phyloP scores from a whole-genome alignment of 1,284 basidiomycete species.

The Sporisorium iseilematis-ciliati region DNA sequence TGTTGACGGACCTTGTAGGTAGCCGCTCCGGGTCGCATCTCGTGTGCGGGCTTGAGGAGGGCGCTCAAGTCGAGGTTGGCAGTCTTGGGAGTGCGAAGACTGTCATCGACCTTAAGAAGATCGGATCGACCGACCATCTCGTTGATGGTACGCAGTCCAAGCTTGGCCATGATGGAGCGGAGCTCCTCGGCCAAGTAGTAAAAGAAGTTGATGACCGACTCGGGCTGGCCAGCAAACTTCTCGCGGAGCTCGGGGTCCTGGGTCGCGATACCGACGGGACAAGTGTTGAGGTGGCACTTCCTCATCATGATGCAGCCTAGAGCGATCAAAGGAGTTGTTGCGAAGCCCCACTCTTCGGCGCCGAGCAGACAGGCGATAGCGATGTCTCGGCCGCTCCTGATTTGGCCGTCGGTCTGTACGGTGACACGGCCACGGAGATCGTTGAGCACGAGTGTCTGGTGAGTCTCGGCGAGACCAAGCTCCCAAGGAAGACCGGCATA shows the following conservation, averaged over 20 bases:
- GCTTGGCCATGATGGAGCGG: conserved; percentile 65
- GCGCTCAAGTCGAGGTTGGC: conserved; percentile 58
- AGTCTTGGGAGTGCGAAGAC: conserved; percentile 61
- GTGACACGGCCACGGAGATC: conserved; percentile 66
- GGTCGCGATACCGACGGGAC: conserved; percentile 63
- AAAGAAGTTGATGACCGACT: conserved; percentile 68
- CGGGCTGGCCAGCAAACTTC: conserved; percentile 66
- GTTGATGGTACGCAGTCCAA: conserved; percentile 65
- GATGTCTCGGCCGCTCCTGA: conserved; percentile 63
- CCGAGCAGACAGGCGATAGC: conserved; percentile 66
- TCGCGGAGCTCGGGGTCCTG: conserved; percentile 65
- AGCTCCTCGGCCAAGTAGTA: conserved; percentile 65
- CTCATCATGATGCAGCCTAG: conserved; percentile 65
- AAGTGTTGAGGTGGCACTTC: no score
- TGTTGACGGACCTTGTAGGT: conserved; percentile 68
- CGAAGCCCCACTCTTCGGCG: conserved; percentile 66
- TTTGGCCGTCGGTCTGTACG: conserved; percentile 66
- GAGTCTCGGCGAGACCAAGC: conserved; percentile 67
- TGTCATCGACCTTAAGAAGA: conserved; percentile 61
- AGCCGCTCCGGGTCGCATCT: conserved; percentile 68
- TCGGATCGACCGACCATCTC: conserved; percentile 67
- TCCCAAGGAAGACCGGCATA: conserved; percentile 68
- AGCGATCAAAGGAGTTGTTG: conserved; percentile 65
- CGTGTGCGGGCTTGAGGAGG: conserved; percentile 63
- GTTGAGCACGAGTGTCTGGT: conserved; percentile 67